Evolutionary conservation across 768 basidiomycete species (phyloP).

Genomic region (Omphalotus guepiniiformis): DNA sequence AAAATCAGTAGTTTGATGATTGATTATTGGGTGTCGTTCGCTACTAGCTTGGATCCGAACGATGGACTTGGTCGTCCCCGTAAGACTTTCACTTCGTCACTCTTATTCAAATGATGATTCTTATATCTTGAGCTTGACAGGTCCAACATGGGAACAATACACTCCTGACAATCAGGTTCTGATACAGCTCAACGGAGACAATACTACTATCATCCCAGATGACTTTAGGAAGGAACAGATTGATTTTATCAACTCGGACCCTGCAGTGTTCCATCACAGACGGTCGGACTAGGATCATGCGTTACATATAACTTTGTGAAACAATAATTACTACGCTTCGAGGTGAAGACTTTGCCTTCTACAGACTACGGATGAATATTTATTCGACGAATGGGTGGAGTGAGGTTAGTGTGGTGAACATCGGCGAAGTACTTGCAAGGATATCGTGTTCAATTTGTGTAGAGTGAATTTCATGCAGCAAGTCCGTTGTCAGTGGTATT

Average conservation of each 20-base stretch:
- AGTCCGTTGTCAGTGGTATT: too few species aligned
- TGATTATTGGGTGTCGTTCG: slow-evolving; percentile 46
- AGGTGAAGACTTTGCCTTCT: too few species aligned
- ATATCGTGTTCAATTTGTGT: too few species aligned
- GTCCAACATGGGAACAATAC: slow-evolving; percentile 28
- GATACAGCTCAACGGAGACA: slow-evolving; percentile 32
- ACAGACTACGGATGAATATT: too few species aligned
- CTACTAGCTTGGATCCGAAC: slow-evolving; percentile 39
- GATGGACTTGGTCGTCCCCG: slow-evolving; percentile 33
- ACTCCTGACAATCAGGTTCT: slow-evolving; percentile 26
- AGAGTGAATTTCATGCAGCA: too few species aligned
- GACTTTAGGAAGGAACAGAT: slow-evolving; percentile 32
- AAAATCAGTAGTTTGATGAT: slow-evolving; percentile 32
- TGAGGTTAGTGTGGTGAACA: too few species aligned
- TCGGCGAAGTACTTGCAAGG: too few species aligned
- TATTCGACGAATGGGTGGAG: too few species aligned
- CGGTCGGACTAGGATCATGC: too few species aligned
- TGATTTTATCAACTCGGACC: slow-evolving; percentile 30
- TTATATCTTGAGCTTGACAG: slow-evolving; percentile 13
- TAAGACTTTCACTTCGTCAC: slow-evolving; percentile 11
- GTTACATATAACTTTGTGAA: too few species aligned
- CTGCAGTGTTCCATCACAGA: slow-evolving; percentile 18
- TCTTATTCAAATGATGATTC: neutral
- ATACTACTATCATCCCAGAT: slow-evolving; percentile 32
- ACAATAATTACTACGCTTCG: too few species aligned